Conservation (phyloP, 2,329 filamentous ascomycete species). For the Cytospora piceae region DNA sequence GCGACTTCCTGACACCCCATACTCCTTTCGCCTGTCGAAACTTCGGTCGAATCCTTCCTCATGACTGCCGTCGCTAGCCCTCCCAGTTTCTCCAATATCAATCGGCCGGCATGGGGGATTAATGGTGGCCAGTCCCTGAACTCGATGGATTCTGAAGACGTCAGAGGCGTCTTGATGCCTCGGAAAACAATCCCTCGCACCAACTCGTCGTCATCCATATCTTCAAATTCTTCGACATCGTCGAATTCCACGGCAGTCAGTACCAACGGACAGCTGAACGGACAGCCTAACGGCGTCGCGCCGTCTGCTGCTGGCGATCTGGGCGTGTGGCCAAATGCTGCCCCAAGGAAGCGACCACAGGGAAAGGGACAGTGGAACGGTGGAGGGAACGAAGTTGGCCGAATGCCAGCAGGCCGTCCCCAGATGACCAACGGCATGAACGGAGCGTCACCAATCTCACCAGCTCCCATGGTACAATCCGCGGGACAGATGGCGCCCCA, state of each 20-base stretch:
- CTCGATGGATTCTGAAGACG: conserved; percentile 82
- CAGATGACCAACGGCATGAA: conserved; percentile 49
- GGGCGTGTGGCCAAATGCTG: conserved; percentile 55
- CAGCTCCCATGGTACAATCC: conserved; percentile 43
- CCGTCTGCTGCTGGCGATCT: conserved; percentile 52
- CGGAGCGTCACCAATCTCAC: conserved; percentile 44
- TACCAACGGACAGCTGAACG: conserved; percentile 61
- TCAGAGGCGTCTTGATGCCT: conserved; percentile 85
- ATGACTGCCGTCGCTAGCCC: conserved; percentile 73
- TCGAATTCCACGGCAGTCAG: conserved; percentile 68
- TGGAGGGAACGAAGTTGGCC: conserved; percentile 50
- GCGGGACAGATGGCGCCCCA: conserved; percentile 46
- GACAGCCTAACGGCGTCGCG: conserved; percentile 62
- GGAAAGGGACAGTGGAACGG: conserved; percentile 55
- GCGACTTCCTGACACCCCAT: conserved; percentile 34
- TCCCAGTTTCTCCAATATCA: conserved; percentile 65
- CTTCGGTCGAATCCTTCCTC: conserved; percentile 41
- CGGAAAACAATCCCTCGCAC: conserved; percentile 85
- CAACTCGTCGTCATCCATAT: conserved; percentile 89
- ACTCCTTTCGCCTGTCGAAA: conserved; percentile 26
- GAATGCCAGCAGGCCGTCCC: conserved; percentile 44
- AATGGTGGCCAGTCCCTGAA: conserved; percentile 54
- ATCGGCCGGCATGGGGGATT: conserved; percentile 68
- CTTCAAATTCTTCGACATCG: conserved; percentile 63
- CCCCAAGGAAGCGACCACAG: conserved; percentile 56